phyloP scores from a whole-genome alignment of 148 eudicot genomes.

The Rhododendron vialii region DNA sequence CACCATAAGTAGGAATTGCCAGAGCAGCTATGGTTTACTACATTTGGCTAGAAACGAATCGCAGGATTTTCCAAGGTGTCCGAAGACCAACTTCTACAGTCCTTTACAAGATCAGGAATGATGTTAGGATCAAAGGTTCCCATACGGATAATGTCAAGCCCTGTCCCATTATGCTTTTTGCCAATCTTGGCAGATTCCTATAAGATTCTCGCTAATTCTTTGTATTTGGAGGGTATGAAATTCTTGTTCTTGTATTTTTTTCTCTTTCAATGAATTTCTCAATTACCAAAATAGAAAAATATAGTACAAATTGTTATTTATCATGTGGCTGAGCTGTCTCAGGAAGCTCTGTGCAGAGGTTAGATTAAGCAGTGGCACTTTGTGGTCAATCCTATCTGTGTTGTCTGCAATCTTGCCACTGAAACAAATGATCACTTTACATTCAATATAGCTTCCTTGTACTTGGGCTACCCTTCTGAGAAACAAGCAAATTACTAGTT shows the following conservation, averaged over 20 bases:
- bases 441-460: background rate
- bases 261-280: background rate
- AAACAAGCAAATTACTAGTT: background rate
- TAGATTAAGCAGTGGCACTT: background rate
- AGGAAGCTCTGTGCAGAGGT: background rate
- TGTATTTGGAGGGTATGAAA: background rate
- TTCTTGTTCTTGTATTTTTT: background rate
- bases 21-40: background rate
- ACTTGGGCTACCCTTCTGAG: background rate
- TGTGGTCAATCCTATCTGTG: background rate
- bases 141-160: background rate
- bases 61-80: background rate
- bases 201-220: background rate
- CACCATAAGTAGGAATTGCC: background rate
- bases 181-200: background rate
- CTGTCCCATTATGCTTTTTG: background rate
- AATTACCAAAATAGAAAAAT: background rate
- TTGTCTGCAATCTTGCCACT: background rate
- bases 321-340: background rate
- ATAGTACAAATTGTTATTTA: background rate
- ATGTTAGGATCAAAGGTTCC: background rate
- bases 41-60: background rate
- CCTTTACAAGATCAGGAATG: background rate
- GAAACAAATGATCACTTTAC: background rate
- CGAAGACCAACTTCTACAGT: background rate